Percentiles rank a stretch among this genome's conserved stretches.
phyloP scores from a whole-genome alignment of 176 grass and related monocot species.

The Canna indica region DNA sequence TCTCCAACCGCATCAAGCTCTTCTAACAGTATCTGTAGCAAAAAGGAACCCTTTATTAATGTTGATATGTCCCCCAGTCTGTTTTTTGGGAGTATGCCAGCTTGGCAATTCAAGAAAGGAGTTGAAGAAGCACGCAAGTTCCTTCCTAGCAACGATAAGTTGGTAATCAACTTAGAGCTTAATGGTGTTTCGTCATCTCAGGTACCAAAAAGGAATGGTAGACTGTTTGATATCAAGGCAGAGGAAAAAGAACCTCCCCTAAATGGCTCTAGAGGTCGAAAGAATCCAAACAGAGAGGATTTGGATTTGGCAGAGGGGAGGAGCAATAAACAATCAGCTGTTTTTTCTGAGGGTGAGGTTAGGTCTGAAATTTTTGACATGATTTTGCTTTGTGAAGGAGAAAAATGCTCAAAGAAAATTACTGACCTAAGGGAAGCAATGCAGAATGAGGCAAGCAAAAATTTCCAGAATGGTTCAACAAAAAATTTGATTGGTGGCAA shows the following conservation, averaged over 20 bases:
- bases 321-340: constrained; percentile 35
- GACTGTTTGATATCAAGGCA: background rate
- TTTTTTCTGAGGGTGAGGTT: constrained; percentile 22
- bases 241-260: constrained; percentile 13
- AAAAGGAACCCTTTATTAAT: constrained; percentile 23
- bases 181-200: constrained; percentile 4
- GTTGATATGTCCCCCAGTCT: constrained; percentile 45
- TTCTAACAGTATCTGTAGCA: constrained; percentile 22
- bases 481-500: constrained; percentile 8
- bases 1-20: constrained; percentile 25
- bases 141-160: constrained; percentile 35
- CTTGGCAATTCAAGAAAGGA: constrained; percentile 31
- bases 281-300: constrained; percentile 14
- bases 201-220: background rate
- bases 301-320: constrained; percentile 22
- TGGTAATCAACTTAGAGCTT: constrained; percentile 25
- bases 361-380: constrained; percentile 41
- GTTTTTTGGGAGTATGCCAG: constrained; percentile 66
- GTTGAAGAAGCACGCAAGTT: constrained; percentile 28
- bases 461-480: constrained; percentile 1
- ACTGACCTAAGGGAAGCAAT: constrained; percentile 20
- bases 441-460: constrained; percentile 21
- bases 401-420: background rate
- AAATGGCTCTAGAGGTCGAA: constrained; percentile 4
- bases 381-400: constrained; percentile 30